These are phyloP conservation scores for Ophiocordyceps sinensis DNA, from an alignment of 2,329 filamentous ascomycete species.

Conservation along the genomic window DNA sequence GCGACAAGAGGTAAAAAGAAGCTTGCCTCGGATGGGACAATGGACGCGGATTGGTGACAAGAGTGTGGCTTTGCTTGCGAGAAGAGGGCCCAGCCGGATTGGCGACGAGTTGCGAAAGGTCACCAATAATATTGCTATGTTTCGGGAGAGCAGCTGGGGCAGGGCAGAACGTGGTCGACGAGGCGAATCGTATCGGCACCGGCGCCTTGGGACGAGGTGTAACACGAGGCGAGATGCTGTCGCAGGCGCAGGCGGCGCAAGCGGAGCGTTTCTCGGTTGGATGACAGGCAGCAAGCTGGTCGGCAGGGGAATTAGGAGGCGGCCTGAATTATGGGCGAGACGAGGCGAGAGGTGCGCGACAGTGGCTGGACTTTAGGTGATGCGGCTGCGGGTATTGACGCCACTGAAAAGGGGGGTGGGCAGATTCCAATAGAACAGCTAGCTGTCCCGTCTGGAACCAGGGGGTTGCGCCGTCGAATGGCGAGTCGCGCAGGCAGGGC, in stretches of 20 bases:
- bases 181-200: slow-evolving; percentile 19
- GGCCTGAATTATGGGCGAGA: background rate
- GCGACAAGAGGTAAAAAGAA: slow-evolving; percentile 10
- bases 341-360: background rate
- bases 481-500: background rate
- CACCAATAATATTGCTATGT: slow-evolving; percentile 20
- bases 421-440: background rate
- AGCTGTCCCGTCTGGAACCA: background rate
- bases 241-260: slow-evolving; percentile 8
- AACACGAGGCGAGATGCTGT: slow-evolving; percentile 17
- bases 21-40: slow-evolving; percentile 8
- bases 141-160: slow-evolving; percentile 14
- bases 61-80: slow-evolving; percentile 7
- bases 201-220: slow-evolving; percentile 15
- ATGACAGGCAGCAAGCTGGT: slow-evolving; percentile 4
- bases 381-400: background rate
- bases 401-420: background rate
- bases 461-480: background rate
- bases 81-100: slow-evolving; percentile 13
- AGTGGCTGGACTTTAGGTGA: background rate
- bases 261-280: slow-evolving; percentile 4
- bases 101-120: slow-evolving; percentile 16
- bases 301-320: slow-evolving; percentile 4
- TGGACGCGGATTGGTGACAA: slow-evolving; percentile 2
- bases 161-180: slow-evolving; percentile 12